Evolutionary conservation across 139 green algal species (phyloP), one percentile per base, ranked within the genome.

Genomic region (Ostreobium quekettii): DNA sequence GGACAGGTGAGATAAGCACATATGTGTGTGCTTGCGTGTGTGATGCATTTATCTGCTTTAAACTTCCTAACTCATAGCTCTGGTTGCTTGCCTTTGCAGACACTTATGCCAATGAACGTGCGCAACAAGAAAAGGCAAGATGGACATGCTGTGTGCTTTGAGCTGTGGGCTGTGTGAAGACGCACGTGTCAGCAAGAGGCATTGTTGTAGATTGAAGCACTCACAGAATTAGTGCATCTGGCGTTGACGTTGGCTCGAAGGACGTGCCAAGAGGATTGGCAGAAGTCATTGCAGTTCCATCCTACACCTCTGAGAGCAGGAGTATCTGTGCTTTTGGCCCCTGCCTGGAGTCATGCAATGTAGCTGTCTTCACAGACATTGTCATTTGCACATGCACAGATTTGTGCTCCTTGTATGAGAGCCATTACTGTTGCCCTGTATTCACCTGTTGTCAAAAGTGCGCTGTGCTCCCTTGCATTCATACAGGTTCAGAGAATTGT

Each of bases 1-100:
- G 85, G 87, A 90, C 71, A 31, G 61, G 76, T 69, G 36, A 29
- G 75, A 6, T 89, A 83, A 79, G 88, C 81, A 46, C 48, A 71
- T 42, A 33, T 32, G n/a, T 82, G 66, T 57, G 66, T 59, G 22
- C 67, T 71, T 49, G 38, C 11, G 49, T 31, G 60, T 24, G 31
- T 56, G 47, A 60, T n/a, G 57, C 11, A 26, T 36, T 47, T 63
- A 3, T n/a, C n/a, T 5, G 37, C n/a, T 37, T 49, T 7, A 11
- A 42, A 31, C 35, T 11, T 26, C 42, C 19, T 1, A 33, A 15
- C 32, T 24, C 35, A 32, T 19, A 4, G 49, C n/a, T 19, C 4
- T 30, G 26, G 5, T 32, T 36, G 48, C 22, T 8, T 24, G 36
- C 4, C 48, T 36, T 3, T 37, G 8, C 53, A 47, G 2, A 26